Evolutionary conservation across 1,284 basidiomycete species (phyloP).

Genomic region (Ustilago esculenta): DNA sequence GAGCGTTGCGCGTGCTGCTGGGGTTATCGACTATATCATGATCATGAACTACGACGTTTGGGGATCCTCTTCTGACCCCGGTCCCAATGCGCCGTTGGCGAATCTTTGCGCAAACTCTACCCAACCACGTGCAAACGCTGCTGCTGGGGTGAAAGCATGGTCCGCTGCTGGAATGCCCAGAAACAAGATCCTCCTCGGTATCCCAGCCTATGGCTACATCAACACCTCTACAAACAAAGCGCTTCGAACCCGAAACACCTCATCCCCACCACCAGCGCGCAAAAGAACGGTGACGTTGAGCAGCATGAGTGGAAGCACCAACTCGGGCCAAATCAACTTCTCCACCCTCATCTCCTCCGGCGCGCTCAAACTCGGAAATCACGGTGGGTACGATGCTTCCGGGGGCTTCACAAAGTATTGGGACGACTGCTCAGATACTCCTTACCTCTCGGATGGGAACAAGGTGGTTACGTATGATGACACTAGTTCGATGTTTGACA

Average conservation of each 20-base stretch:
- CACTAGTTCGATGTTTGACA: slow-evolving; percentile 53
- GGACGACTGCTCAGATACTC: slow-evolving; percentile 61
- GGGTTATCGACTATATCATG: slow-evolving; percentile 53
- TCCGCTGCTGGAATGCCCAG: slow-evolving; percentile 56
- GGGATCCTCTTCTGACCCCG: slow-evolving; percentile 43
- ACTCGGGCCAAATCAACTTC: slow-evolving; percentile 57
- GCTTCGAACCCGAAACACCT: slow-evolving; percentile 2
- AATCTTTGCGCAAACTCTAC: slow-evolving; percentile 58
- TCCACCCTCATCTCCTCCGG: slow-evolving; percentile 40
- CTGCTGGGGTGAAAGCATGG: slow-evolving; percentile 56
- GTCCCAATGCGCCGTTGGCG: slow-evolving; percentile 59
- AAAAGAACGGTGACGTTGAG: slow-evolving; percentile 27
- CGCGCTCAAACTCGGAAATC: slow-evolving; percentile 29
- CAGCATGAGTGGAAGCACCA: slow-evolving; percentile 17
- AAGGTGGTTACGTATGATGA: slow-evolving; percentile 61
- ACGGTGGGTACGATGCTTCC: slow-evolving; percentile 30
- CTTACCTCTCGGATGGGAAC: slow-evolving; percentile 48
- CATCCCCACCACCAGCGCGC: not conserved
- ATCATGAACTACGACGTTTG: slow-evolving; percentile 65
- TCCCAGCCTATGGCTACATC: slow-evolving; percentile 60
- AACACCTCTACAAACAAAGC: slow-evolving; percentile 17
- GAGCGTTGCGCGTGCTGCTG: slow-evolving; percentile 45
- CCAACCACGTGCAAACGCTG: slow-evolving; percentile 54
- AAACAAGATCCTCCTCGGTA: slow-evolving; percentile 57
- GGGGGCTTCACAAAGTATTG: slow-evolving; percentile 55